Evolutionary conservation across 805 yeast genomes (phyloP), one percentile per base, ranked within the genome.

Genomic region (Deakozyma indianensis): DNA sequence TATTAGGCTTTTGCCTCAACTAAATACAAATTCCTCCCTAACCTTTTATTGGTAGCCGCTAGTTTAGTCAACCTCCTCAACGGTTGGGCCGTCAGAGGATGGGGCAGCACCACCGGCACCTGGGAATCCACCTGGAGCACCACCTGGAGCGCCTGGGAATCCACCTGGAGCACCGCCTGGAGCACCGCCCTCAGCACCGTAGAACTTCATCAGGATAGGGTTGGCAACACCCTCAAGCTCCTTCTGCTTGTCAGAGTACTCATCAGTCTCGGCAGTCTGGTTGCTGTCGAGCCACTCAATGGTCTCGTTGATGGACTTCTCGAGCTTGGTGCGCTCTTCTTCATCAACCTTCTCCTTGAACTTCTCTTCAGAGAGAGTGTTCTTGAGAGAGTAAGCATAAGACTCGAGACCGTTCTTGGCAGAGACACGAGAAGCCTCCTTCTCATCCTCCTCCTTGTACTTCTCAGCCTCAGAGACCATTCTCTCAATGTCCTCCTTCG

Each of bases 391-490:
- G 80, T 85, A 88, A 55, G 95, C 83, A 68, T 86, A 90, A 38
- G 96, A 84, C 76, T 88, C 96, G 64, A 90, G 78, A 60, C 81
- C 88, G 72, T 88, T 90, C 86, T 86, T 87, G 68, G 94, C 86
- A 63, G 77, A 85, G 58, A 88, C 80, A 74, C 97, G 86, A 55
- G 78, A 66, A 62, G 95, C 84, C 77, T 88, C 96, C 73, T 78
- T 76, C 69, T 87, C 96, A 69, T 88, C 96, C 69, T 88, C 95
- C 57, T 84, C 95, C 76, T 84, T 87, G 79, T 71, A 88, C 75
- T 87, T 88, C 75, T 90, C 96, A 60, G 96, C 97, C 69, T 90
- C 96, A 53, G 84, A 71, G 53, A 90, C 96, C 97, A 88, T 88
- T 71, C 88, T 83, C 74, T 90, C 96, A 59, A 88, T 88, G 64